These are phyloP conservation scores for Begonia masoniana DNA, from an alignment of 306 rosid species.

Conservation along the genomic window DNA sequence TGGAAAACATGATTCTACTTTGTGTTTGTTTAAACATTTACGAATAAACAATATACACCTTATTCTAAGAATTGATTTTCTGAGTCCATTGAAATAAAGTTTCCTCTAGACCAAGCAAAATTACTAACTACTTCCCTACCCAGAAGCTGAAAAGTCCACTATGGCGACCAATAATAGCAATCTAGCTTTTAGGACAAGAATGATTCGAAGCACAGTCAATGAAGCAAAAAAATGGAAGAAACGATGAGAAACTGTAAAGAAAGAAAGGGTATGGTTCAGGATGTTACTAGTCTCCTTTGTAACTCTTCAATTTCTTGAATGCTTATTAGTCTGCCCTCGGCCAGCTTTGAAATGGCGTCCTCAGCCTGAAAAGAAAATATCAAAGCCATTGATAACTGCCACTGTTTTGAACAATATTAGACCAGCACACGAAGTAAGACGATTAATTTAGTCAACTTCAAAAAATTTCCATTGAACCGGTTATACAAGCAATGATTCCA, in stretches of 20 bases:
- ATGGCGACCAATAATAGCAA: neutral
- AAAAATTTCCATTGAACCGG: no score
- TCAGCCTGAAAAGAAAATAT: conserved; percentile 42
- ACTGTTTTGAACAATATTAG: neutral
- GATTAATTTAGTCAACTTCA: no score
- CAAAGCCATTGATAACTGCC: neutral
- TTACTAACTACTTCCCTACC: neutral
- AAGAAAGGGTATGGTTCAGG: conserved; percentile 6
- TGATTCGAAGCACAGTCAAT: neutral
- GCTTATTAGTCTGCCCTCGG: conserved; percentile 56
- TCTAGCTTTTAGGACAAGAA: neutral
- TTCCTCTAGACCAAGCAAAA: no score
- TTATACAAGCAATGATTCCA: no score
- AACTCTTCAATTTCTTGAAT: conserved; percentile 36
- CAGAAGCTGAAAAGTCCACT: neutral
- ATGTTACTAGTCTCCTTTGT: conserved; percentile 47
- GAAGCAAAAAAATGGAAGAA: conserved; percentile 1
- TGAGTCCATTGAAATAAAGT: no score
- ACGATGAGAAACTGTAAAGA: conserved; percentile 3
- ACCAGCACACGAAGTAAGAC: neutral
- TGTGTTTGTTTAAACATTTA: no score
- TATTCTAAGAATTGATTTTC: no score
- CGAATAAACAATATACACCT: no score
- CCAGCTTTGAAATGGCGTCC: conserved; percentile 42
- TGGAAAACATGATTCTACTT: no score